A percentile compares a stretch with the other conserved stretches of the same genome.
Conservation (phyloP, 2,329 filamentous ascomycete genomes). For the Chalara sp. region DNA sequence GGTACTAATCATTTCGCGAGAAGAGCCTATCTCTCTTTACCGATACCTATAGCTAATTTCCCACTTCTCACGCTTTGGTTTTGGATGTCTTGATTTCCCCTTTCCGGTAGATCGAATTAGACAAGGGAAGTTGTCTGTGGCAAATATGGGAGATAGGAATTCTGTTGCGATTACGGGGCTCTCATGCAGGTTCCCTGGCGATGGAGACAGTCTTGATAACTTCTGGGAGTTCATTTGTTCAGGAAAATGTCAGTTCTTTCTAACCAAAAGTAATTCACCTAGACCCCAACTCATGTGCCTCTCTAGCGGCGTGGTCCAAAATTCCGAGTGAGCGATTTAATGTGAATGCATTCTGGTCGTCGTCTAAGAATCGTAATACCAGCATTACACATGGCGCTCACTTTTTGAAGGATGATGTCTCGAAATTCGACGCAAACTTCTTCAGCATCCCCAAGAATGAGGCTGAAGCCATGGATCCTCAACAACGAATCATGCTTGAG, state of each 20-base stretch:
- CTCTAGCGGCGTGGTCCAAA: not conserved
- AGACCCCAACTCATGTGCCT: too few relatives aligned
- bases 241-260: not conserved
- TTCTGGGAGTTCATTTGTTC: not conserved
- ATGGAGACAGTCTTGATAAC: not conserved
- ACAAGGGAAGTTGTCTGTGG: too few relatives aligned
- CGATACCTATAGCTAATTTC: too few relatives aligned
- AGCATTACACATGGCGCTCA: not conserved
- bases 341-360: not conserved
- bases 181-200: not conserved
- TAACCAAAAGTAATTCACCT: too few relatives aligned
- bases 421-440: not conserved
- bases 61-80: too few relatives aligned
- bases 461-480: constrained; percentile 21
- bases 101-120: too few relatives aligned
- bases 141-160: too few relatives aligned
- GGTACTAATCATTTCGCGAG: too few relatives aligned
- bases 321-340: not conserved
- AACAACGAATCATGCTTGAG: constrained; percentile 17
- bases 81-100: too few relatives aligned
- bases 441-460: not conserved
- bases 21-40: too few relatives aligned
- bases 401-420: not conserved
- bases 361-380: not conserved
- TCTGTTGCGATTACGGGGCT: not conserved